Base-by-base conservation (phyloP, 1,284 basidiomycete species). In the Ganoderma lucidum region DNA sequence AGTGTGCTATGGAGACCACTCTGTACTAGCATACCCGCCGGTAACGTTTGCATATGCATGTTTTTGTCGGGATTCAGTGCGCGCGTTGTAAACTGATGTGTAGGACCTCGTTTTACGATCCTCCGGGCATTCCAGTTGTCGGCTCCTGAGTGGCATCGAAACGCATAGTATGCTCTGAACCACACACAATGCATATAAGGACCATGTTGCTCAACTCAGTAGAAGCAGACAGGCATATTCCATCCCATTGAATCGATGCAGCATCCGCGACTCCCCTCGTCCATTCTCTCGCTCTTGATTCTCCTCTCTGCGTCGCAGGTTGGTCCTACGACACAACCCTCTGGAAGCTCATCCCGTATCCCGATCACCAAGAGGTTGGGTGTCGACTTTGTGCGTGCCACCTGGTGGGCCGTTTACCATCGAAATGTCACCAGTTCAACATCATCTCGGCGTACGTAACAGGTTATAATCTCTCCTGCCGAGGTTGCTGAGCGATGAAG, bases 401-500 rank as follows among this genome's bases (percentile, higher is more conserved):
- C 53, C 4, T 56, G 53, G 30, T 56, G 32, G 53, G 53, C 53
- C 8, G 10, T 30, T 2, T 56, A 56, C 32, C 28, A 56, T 56
- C 53, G 14, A 8, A 35, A 56, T 19, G 53, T 56, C 12, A 56
- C 30, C 32, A 56, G 53, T 35, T 32, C 53, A 56, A 35, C 32
- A 19, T 56, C 15, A 56, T 56, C 15, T 56, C 30, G 30, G 28
- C 30, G 53, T 56, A 56, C 53, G 30, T 56, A 30, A 6, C 6
- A 15, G 15, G 3, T 51, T 5, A 17, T 5, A 35, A 5, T 3
- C 17, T 56, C 15, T 35, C 2, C 9, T 2, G 30, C 17, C 14
- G 15, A 19, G 15, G 4, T 17, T 35, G 3, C 17, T 56, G 30
- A 56, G 14, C 84, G 85, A 90, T 71, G 81, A 85, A 61, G 75